phyloP scores from a whole-genome alignment of 768 basidiomycete species.

The Amyloporia xantha region DNA sequence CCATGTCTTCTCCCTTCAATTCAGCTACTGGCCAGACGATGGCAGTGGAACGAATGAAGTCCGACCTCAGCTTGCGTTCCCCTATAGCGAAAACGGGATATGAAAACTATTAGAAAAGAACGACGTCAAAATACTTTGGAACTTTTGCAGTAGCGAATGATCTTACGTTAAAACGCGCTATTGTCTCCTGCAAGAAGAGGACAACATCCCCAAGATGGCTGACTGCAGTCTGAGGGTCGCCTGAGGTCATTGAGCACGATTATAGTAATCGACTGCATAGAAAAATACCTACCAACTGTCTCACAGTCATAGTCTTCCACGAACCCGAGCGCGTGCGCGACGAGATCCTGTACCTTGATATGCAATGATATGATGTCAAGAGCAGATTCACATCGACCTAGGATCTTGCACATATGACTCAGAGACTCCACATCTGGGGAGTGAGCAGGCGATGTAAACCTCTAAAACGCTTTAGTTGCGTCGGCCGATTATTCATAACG shows the following conservation, averaged over 20 bases:
- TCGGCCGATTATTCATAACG: slow-evolving; percentile 7
- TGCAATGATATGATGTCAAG: slow-evolving; percentile 70
- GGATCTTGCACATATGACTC: slow-evolving; percentile 60
- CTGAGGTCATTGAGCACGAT: slow-evolving; percentile 34
- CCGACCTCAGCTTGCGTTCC: slow-evolving; percentile 38
- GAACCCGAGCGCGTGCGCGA: slow-evolving; percentile 54
- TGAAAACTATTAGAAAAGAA: slow-evolving; percentile 37
- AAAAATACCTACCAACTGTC: slow-evolving; percentile 66
- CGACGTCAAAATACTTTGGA: neutral
- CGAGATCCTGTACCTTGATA: slow-evolving; percentile 53
- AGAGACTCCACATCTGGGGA: slow-evolving; percentile 61
- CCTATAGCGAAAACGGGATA: slow-evolving; percentile 40
- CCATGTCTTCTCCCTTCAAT: slow-evolving; percentile 18
- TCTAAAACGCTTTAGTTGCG: slow-evolving; percentile 31
- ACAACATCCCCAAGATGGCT: slow-evolving; percentile 76
- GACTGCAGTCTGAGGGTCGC: slow-evolving; percentile 79
- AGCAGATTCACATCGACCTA: slow-evolving; percentile 50
- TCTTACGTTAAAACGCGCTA: slow-evolving; percentile 59
- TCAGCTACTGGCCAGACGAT: slow-evolving; percentile 34
- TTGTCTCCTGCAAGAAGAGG: slow-evolving; percentile 59
- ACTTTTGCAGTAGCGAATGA: neutral
- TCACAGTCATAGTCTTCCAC: slow-evolving; percentile 75
- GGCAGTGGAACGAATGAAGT: slow-evolving; percentile 45
- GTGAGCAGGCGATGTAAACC: slow-evolving; percentile 45
- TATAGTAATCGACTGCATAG: no score